phyloP scores from a whole-genome alignment of 164 flowering plant species.

The Hamamelis virginiana region DNA sequence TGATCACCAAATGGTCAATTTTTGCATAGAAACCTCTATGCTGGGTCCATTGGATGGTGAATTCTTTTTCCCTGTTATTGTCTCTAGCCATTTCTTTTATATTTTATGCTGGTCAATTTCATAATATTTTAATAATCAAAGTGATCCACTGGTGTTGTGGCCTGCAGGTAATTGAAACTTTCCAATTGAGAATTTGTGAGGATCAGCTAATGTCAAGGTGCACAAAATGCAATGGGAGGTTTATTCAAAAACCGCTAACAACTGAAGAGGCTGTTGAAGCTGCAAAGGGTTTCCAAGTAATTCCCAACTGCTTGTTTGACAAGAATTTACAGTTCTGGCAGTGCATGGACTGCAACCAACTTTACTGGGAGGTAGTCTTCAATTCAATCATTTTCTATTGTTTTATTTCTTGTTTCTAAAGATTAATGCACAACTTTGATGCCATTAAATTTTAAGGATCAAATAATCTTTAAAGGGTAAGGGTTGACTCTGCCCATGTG shows the following conservation, averaged over 20 bases:
- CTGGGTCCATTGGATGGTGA: no score
- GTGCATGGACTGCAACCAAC: slow-evolving; percentile 85
- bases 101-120: no score
- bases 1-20: no score
- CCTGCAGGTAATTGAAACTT: slow-evolving; percentile 76
- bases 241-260: slow-evolving; percentile 79
- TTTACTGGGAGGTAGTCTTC: slow-evolving; percentile 90
- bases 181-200: slow-evolving; percentile 68
- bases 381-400: neutral
- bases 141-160: neutral
- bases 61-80: no score
- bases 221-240: slow-evolving; percentile 91
- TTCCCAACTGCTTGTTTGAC: slow-evolving; percentile 79
- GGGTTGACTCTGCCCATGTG: no score
- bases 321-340: slow-evolving; percentile 91
- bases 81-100: no score
- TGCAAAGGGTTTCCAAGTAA: slow-evolving; percentile 89
- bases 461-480: neutral
- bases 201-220: slow-evolving; percentile 93
- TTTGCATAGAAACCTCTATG: no score
- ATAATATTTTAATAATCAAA: neutral
- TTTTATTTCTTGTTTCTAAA: neutral
- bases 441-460: neutral
- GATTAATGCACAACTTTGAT: neutral
- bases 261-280: slow-evolving; percentile 90